Evolutionary conservation across 805 yeast species (phyloP), one percentile per base, ranked within the genome.

Genomic region (Kluyveromyces starmeri): DNA sequence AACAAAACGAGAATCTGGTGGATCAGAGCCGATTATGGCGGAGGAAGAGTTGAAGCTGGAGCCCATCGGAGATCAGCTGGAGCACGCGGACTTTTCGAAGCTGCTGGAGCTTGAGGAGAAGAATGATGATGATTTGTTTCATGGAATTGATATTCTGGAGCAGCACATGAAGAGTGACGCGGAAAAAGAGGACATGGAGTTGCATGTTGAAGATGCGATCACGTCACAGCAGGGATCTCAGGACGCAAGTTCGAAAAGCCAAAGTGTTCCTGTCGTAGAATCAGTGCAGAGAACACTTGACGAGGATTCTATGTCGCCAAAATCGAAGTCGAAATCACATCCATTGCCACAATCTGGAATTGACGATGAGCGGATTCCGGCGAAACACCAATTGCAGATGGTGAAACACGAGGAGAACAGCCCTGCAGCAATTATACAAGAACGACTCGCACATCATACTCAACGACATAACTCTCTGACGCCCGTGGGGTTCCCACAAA

Each of bases 21-120:
- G 12, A 11, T 13, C 25, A 20, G 33, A 12, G 12, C 12, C 25
- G 12, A 20, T 20, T 20, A n/a, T 30, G 11, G 16, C 31, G 4
- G 36, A 38, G 15, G 48, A 42, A 7, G 47, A 41, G 2, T 20
- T 48, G 35, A 46, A 47, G 13, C 23, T 50, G 26, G 55, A 51
- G 18, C 16, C 13, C 33, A 34, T 51, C 15, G 47, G 51, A 7
- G 53, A 44, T 16, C 40, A 45, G 15, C 34, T 53, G 8, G 56
- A 51, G 19, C 43, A 47, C 28, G 55, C 51, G 30, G 54, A 51
- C 27, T 50, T 56, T 34, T 51, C 58, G 11, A 56, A 51, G 35
- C 37, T 58, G 11, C 36, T 55, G 19, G 61, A 50, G 24, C 46
- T 58, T 29, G 57, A 57, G 35, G 44, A 53, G 10, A 54, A 54